phyloP scores from a whole-genome alignment of 2,329 filamentous ascomycete species.

The Monilinia aucupariae region DNA sequence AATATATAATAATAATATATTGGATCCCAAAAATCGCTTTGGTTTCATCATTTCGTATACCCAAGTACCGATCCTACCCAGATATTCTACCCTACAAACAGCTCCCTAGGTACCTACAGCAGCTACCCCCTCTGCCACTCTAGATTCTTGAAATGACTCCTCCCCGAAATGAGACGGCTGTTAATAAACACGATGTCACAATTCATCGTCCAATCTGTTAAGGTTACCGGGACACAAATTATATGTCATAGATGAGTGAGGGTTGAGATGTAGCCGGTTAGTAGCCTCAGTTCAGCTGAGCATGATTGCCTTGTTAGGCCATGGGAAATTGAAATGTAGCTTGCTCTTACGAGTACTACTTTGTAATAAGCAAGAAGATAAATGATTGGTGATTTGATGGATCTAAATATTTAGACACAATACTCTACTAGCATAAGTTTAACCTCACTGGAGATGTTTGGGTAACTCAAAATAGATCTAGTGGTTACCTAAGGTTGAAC shows the following conservation, averaged over 20 bases:
- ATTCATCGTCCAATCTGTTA: neutral
- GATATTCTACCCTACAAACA: neutral
- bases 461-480: neutral
- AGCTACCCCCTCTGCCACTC: too few species aligned
- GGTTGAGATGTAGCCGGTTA: neutral
- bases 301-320: neutral
- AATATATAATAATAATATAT: neutral
- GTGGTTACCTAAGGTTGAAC: neutral
- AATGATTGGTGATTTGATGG: neutral
- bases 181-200: neutral
- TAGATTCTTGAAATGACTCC: neutral
- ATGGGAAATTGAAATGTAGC: neutral
- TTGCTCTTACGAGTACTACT: too few species aligned
- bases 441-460: neutral
- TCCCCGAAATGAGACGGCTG: slow-evolving; percentile 1
- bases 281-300: neutral
- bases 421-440: too few species aligned
- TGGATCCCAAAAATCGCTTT: neutral
- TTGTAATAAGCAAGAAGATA: too few species aligned
- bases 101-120: neutral
- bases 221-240: neutral
- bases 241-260: neutral
- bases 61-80: too few species aligned
- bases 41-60: neutral
- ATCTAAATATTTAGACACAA: neutral